Percentiles rank a stretch among this genome's conserved stretches.
Evolutionary conservation across 2,329 filamentous ascomycete species (phyloP).

Genomic region (Colletotrichum liaoningense): DNA sequence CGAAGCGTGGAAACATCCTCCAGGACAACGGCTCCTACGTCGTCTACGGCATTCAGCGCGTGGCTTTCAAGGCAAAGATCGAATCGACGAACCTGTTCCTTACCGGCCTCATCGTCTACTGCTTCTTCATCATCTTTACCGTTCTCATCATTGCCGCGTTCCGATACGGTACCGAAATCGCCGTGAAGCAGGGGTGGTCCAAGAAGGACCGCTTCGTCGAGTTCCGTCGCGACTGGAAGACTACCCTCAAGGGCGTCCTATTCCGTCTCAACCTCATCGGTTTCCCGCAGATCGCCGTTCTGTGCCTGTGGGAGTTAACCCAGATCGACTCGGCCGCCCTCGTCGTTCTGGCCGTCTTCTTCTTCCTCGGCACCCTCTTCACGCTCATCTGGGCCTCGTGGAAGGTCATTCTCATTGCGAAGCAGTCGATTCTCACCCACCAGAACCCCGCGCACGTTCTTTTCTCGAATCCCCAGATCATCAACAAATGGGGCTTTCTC

Average conservation of each 20-base stretch:
- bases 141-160: constrained; percentile 79
- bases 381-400: constrained; percentile 87
- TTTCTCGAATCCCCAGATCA: constrained; percentile 89
- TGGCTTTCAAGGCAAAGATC: constrained; percentile 86
- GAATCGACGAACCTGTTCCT: constrained; percentile 94
- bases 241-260: constrained; percentile 91
- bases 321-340: constrained; percentile 85
- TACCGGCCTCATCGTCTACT: constrained; percentile 90
- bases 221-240: constrained; percentile 94
- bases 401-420: constrained; percentile 91
- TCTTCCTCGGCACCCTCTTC: constrained; percentile 82
- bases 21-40: constrained; percentile 66
- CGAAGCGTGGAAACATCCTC: constrained; percentile 66
- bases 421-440: constrained; percentile 89
- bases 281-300: constrained; percentile 89
- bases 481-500: constrained; percentile 98
- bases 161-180: constrained; percentile 83
- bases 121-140: constrained; percentile 82
- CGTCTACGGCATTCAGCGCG: constrained; percentile 87
- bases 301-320: constrained; percentile 95
- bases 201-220: constrained; percentile 88
- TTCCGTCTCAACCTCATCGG: constrained; percentile 92
- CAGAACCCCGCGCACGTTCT: constrained; percentile 97
- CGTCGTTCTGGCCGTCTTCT: constrained; percentile 88
- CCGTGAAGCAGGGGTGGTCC: constrained; percentile 81